Evolutionary conservation across 768 basidiomycete species (phyloP).

Genomic region (Suillus occidentalis): DNA sequence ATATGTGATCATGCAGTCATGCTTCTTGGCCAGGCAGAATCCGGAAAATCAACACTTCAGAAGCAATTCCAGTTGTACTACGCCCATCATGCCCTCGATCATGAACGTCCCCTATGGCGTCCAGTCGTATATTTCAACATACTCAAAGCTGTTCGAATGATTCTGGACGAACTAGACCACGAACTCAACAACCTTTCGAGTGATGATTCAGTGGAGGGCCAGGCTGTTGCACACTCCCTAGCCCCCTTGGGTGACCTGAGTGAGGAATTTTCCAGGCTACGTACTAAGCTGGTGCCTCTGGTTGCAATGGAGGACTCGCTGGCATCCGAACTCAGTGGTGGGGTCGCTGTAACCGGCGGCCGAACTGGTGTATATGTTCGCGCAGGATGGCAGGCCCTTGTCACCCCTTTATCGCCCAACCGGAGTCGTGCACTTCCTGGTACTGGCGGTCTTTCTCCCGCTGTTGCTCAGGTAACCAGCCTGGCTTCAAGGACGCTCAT

Average conservation of each 20-base stretch:
- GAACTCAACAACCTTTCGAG: conserved; percentile 41
- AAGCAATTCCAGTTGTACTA: conserved; percentile 86
- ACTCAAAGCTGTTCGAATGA: conserved; percentile 74
- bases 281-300: conserved; percentile 59
- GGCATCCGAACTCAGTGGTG: conserved; percentile 66
- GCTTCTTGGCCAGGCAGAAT: conserved; percentile 78
- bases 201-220: conserved; percentile 31
- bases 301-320: conserved; percentile 67
- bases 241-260: conserved; percentile 35
- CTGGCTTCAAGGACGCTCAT: conserved; percentile 58
- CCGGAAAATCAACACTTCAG: conserved; percentile 81
- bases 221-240: conserved; percentile 31
- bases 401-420: conserved; percentile 41
- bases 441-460: conserved; percentile 31
- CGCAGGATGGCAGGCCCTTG: conserved; percentile 68
- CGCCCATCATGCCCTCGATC: conserved; percentile 66
- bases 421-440: conserved; percentile 41
- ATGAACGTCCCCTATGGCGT: conserved; percentile 73
- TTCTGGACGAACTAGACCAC: conserved; percentile 68
- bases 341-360: conserved; percentile 60
- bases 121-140: conserved; percentile 84
- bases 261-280: conserved; percentile 51
- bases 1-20: conserved; percentile 45
- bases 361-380: conserved; percentile 66
- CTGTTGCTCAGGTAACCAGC: conserved; percentile 43